These are phyloP conservation scores for Ramicandelaber brevisporus DNA, from an alignment of 192 early-diverging fungal species.

Conservation along the genomic window DNA sequence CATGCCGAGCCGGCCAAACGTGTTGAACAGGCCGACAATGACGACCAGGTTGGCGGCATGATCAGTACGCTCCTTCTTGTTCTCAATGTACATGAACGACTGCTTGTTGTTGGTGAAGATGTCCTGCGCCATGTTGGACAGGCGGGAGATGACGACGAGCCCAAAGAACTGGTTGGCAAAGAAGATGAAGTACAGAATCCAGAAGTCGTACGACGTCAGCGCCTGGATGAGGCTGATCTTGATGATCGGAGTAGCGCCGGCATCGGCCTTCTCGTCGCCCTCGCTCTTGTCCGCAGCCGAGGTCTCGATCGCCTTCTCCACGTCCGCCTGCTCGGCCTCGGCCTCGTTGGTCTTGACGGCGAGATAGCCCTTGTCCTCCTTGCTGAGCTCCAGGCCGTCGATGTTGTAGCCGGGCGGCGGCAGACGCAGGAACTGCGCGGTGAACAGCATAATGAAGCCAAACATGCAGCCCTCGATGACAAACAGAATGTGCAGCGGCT, in stretches of 20 bases:
- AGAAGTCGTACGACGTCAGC: slow-evolving; percentile 25
- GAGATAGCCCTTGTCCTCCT: slow-evolving; percentile 10
- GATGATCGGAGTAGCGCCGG: slow-evolving; percentile 21
- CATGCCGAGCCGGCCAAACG: slow-evolving; percentile 25
- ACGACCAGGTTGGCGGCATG: slow-evolving; percentile 20
- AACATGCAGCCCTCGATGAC: slow-evolving; percentile 30
- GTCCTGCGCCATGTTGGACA: slow-evolving; percentile 29
- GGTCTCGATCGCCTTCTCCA: slow-evolving; percentile 7
- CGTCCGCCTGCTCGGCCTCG: slow-evolving; percentile 5
- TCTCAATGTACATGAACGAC: slow-evolving; percentile 5
- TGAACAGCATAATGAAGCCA: slow-evolving; percentile 31
- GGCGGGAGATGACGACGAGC: slow-evolving; percentile 30
- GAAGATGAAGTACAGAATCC: slow-evolving; percentile 30
- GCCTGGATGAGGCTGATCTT: slow-evolving; percentile 22
- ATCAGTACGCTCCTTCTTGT: slow-evolving; percentile 5
- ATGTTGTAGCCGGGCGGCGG: slow-evolving; percentile 27
- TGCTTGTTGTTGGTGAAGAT: slow-evolving; percentile 18
- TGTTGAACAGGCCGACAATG: slow-evolving; percentile 32
- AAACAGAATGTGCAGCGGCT: slow-evolving; percentile 30
- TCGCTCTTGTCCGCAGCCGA: slow-evolving; percentile 8
- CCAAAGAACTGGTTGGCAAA: slow-evolving; percentile 35
- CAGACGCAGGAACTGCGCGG: slow-evolving; percentile 26
- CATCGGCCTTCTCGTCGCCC: slow-evolving; percentile 17
- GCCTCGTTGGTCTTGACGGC: slow-evolving; percentile 6
- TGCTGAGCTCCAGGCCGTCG: slow-evolving; percentile 13